phyloP scores from a whole-genome alignment of 768 basidiomycete species.

The Suillus alpinus region DNA sequence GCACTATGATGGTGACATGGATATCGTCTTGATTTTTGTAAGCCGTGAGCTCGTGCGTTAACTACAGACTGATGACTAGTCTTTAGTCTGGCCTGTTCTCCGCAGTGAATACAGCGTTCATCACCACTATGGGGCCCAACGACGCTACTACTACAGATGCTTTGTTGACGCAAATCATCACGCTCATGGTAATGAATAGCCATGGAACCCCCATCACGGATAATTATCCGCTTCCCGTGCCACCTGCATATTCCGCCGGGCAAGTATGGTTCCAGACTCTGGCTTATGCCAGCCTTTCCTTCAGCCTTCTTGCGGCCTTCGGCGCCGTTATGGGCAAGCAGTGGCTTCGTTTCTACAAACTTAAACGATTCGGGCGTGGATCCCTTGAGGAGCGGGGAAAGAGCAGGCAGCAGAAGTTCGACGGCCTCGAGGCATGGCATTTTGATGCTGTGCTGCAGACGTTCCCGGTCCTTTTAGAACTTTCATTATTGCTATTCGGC shows the following conservation, averaged over 20 bases:
- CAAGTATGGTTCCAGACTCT: slow-evolving; percentile 12
- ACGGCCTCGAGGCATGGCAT: slow-evolving; percentile 14
- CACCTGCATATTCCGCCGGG: neutral
- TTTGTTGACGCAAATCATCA: neutral
- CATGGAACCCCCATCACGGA: neutral
- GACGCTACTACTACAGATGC: slow-evolving; percentile 6
- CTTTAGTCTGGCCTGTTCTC: slow-evolving; percentile 15
- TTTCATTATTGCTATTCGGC: slow-evolving; percentile 14
- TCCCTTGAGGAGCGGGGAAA: slow-evolving; percentile 8
- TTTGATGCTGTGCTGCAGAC: slow-evolving; percentile 12
- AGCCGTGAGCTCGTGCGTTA: neutral
- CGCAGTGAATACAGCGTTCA: slow-evolving; percentile 12
- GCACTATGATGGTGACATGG: slow-evolving; percentile 2
- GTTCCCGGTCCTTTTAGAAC: slow-evolving; percentile 13
- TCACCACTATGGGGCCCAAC: slow-evolving; percentile 2
- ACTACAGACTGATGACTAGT: neutral
- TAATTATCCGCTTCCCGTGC: neutral
- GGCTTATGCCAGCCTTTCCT: slow-evolving; percentile 12
- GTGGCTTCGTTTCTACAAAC: slow-evolving; percentile 9
- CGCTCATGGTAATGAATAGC: slow-evolving; percentile 7
- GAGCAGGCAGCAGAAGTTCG: slow-evolving; percentile 9
- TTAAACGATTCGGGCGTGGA: slow-evolving; percentile 1
- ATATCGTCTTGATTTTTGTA: slow-evolving; percentile 6
- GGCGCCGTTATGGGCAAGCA: slow-evolving; percentile 16
- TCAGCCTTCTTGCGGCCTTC: slow-evolving; percentile 13